Evolutionary conservation across 1,284 basidiomycete genomes (phyloP).

Genomic region (Blastosporella zonata): DNA sequence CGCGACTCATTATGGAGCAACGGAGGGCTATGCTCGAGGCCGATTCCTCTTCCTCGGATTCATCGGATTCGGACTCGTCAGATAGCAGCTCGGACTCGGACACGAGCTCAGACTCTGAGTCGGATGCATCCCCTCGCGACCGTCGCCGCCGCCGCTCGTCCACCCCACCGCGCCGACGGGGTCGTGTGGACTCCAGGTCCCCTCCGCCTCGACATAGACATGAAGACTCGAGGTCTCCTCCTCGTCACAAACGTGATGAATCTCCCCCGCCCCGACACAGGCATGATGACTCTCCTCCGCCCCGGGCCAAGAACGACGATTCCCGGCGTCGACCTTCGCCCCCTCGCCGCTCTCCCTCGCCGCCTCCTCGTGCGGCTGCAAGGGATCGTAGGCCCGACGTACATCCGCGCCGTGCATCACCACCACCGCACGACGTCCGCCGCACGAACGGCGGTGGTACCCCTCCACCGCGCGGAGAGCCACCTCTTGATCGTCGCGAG

Average conservation of each 20-base stretch:
- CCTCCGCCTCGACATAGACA: slow-evolving; percentile 28
- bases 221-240: slow-evolving; percentile 30
- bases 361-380: slow-evolving; percentile 8
- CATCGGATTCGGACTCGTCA: slow-evolving; percentile 37
- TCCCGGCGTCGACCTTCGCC: slow-evolving; percentile 21
- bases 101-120: slow-evolving; percentile 26
- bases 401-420: slow-evolving; percentile 3
- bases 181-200: slow-evolving; percentile 30
- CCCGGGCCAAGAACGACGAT: slow-evolving; percentile 24
- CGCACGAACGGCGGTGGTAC: background rate
- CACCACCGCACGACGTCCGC: background rate
- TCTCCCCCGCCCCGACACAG: slow-evolving; percentile 28
- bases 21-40: slow-evolving; percentile 80
- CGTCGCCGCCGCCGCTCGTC: slow-evolving; percentile 27
- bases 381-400: slow-evolving; percentile 5
- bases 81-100: slow-evolving; percentile 33
- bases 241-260: slow-evolving; percentile 24
- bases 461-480: slow-evolving; percentile 1
- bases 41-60: slow-evolving; percentile 60
- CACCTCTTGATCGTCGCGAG: slow-evolving; percentile 7
- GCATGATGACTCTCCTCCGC: slow-evolving; percentile 27
- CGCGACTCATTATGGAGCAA: slow-evolving; percentile 89
- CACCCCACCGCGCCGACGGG: slow-evolving; percentile 35
- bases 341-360: slow-evolving; percentile 22
- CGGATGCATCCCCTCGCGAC: slow-evolving; percentile 20